Percentiles rank a stretch among this genome's conserved stretches.
These are phyloP conservation scores for Penicillium decumbens DNA, from an alignment of 2,329 filamentous ascomycete genomes.

Conservation along the genomic window DNA sequence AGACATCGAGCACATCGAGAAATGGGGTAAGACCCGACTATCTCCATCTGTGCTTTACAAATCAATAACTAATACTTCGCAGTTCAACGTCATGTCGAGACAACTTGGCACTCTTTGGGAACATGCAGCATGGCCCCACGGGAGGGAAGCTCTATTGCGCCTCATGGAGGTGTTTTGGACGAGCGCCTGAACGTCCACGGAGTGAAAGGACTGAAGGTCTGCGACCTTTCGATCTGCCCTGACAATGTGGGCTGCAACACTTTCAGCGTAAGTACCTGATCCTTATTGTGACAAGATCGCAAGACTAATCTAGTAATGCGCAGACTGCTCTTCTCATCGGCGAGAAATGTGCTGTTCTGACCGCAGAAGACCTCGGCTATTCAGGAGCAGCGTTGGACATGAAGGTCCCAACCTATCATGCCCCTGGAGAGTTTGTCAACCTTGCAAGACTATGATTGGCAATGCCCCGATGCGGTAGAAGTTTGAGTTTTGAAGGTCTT, in stretches of 20 bases:
- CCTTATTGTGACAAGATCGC: background rate
- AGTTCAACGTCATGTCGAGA: constrained; percentile 68
- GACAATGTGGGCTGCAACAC: constrained; percentile 72
- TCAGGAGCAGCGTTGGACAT: constrained; percentile 69
- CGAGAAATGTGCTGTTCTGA: constrained; percentile 67
- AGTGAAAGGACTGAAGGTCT: constrained; percentile 71
- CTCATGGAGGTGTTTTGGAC: constrained; percentile 68
- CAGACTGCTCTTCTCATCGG: constrained; percentile 69
- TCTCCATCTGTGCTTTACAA: background rate
- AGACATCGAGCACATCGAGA: constrained; percentile 57
- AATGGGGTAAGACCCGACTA: constrained; percentile 44
- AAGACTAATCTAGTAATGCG: background rate
- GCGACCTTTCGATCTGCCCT: constrained; percentile 70
- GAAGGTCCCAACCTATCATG: constrained; percentile 64
- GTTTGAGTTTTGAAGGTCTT: background rate
- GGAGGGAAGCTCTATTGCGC: constrained; percentile 74
- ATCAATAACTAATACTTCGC: background rate
- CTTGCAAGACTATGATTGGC: constrained; percentile 27
- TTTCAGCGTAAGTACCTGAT: constrained; percentile 40
- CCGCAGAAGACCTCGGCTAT: constrained; percentile 70
- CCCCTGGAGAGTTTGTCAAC: constrained; percentile 39
- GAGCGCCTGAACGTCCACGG: constrained; percentile 74
- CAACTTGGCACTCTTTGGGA: constrained; percentile 64
- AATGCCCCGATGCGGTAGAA: background rate
- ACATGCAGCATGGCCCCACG: constrained; percentile 74